These are phyloP conservation scores for Paecilomyces niveus DNA, from an alignment of 2,329 filamentous ascomycete genomes.

Conservation along the genomic window DNA sequence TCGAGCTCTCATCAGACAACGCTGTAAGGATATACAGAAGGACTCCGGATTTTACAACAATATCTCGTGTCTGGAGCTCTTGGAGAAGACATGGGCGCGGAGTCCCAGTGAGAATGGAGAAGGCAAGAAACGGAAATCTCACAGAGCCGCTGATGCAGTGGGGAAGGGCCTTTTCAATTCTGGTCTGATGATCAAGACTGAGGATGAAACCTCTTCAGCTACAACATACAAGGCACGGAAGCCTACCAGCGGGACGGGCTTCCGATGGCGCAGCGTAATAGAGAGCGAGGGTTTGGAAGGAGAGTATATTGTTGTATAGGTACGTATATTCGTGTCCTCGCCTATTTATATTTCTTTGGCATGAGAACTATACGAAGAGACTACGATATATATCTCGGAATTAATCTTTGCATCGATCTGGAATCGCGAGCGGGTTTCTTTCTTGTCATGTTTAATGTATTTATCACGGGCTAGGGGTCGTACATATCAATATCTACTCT, in stretches of 20 bases:
- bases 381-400: background rate
- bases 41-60: constrained; percentile 94
- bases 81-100: constrained; percentile 74
- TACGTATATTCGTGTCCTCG: background rate
- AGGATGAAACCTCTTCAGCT: background rate
- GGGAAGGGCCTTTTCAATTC: background rate
- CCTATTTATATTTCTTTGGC: background rate
- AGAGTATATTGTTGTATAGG: constrained; percentile 26
- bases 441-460: background rate
- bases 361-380: background rate
- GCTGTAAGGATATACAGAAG: constrained; percentile 78
- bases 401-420: background rate
- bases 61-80: constrained; percentile 71
- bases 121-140: constrained; percentile 1
- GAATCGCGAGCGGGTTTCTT: background rate
- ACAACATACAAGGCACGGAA: background rate
- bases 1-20: constrained; percentile 68
- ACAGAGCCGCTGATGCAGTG: background rate
- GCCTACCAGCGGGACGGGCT: constrained; percentile 10
- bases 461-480: background rate
- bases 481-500: too few relatives aligned
- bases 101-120: constrained; percentile 7
- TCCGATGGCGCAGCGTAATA: constrained; percentile 24
- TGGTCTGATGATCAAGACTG: background rate
- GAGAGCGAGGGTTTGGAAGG: constrained; percentile 18